phyloP scores from a whole-genome alignment of 2,329 filamentous ascomycete genomes.

The Aschersonia sp. region DNA sequence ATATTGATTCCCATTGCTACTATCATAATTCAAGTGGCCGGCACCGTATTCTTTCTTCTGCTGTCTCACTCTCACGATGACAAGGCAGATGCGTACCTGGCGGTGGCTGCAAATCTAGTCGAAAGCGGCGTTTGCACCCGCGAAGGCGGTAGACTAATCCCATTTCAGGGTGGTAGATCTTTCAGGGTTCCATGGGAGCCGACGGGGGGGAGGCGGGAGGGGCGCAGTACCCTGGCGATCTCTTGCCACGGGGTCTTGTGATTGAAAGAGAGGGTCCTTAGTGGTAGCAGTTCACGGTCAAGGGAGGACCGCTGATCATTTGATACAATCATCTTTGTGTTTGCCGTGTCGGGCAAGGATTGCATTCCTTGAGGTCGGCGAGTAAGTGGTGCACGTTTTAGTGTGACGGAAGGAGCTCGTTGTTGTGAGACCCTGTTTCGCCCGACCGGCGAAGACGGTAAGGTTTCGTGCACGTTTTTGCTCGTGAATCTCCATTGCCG shows the following conservation, averaged over 20 bases:
- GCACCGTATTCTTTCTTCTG: background rate
- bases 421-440: background rate
- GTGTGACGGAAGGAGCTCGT: background rate
- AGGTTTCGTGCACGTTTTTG: background rate
- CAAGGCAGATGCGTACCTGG: background rate
- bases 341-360: background rate
- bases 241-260: background rate
- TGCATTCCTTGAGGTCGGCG: background rate
- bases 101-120: background rate
- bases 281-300: background rate
- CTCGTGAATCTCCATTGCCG: background rate
- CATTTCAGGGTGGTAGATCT: background rate
- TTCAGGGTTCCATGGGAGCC: background rate
- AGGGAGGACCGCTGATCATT: background rate
- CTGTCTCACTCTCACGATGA: background rate
- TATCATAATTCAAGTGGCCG: conserved; percentile 2
- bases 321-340: conserved; percentile 3
- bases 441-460: background rate
- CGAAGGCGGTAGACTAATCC: background rate
- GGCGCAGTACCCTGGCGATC: background rate
- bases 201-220: background rate
- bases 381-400: background rate
- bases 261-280: background rate
- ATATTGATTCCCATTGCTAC: conserved; percentile 1
- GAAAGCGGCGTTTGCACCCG: background rate